A percentile compares a stretch with the other conserved stretches of the same genome.
phyloP scores from a whole-genome alignment of 495 filamentous ascomycete genomes.

The Aspergillus kassunensis region DNA sequence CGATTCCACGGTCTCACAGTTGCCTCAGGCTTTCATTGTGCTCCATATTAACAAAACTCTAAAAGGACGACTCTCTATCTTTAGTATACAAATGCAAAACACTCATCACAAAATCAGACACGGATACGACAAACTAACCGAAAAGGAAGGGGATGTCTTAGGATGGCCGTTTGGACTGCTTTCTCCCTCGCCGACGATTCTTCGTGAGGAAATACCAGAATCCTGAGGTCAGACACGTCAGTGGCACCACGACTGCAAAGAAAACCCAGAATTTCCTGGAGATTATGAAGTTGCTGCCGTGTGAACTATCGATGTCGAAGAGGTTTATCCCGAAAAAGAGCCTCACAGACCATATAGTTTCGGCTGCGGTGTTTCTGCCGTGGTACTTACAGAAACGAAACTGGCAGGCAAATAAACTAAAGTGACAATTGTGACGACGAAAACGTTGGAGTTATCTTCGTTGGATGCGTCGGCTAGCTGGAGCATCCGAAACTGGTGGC shows the following conservation, averaged over 20 bases:
- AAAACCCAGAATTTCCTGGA: conserved; percentile 34
- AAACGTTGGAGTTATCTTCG: conserved; percentile 26
- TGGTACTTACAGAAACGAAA: conserved; percentile 40
- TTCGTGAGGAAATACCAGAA: conserved; percentile 17
- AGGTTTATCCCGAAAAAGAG: conserved; percentile 33
- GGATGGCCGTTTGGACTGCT: not conserved
- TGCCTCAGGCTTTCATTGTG: not conserved
- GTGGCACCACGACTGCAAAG: conserved; percentile 24
- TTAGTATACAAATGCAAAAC: not conserved
- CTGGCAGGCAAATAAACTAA: conserved; percentile 39
- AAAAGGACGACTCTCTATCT: not conserved
- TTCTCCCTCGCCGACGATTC: not conserved
- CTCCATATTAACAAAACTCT: not conserved
- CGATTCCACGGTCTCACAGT: too few relatives aligned
- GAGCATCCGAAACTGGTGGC: conserved; percentile 30
- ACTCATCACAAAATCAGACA: too few relatives aligned
- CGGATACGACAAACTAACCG: too few relatives aligned
- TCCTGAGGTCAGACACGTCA: conserved; percentile 24
- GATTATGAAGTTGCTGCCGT: conserved; percentile 16
- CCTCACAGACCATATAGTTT: too few relatives aligned
- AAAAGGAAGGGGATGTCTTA: not conserved
- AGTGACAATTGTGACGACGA: conserved; percentile 29
- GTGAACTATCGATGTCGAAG: conserved; percentile 16
- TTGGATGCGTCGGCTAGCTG: conserved; percentile 31
- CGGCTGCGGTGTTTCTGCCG: too few relatives aligned